A percentile compares a stretch with the other conserved stretches of the same genome.
Conservation (phyloP, 352 stramenopile species). For the Globisporangium alternatum region DNA sequence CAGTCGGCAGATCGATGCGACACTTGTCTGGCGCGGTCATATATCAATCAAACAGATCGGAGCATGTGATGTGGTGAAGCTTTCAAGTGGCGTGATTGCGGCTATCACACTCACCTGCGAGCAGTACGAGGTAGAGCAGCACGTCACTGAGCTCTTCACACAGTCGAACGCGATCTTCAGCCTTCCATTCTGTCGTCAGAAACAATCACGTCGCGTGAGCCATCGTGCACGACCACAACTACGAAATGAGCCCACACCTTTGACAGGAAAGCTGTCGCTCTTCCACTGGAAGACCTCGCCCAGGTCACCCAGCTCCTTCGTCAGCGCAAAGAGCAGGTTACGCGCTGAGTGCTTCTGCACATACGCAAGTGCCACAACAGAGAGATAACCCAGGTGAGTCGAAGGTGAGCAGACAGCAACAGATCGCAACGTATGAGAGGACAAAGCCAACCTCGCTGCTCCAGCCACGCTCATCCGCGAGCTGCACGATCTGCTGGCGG, state of each 20-base stretch:
- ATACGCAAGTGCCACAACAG: neutral
- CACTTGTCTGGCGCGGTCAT: constrained; percentile 57
- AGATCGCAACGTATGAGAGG: neutral
- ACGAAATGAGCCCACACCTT: constrained; percentile 8
- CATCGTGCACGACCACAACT: neutral
- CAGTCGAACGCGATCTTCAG: constrained; percentile 85
- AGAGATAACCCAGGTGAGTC: neutral
- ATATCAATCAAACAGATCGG: neutral
- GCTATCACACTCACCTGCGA: constrained; percentile 48
- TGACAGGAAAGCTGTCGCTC: constrained; percentile 69
- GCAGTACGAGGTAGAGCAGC: constrained; percentile 93
- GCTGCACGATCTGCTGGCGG: constrained; percentile 41
- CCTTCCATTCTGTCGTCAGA: constrained; percentile 45
- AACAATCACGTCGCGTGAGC: neutral
- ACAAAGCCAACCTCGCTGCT: constrained; percentile 21
- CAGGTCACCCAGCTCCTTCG: constrained; percentile 94
- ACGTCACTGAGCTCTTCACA: constrained; percentile 96
- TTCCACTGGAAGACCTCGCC: constrained; percentile 94
- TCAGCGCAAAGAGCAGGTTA: constrained; percentile 93
- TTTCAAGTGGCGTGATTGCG: neutral
- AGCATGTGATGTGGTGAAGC: neutral
- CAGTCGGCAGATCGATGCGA: constrained; percentile 87
- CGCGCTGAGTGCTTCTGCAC: constrained; percentile 60
- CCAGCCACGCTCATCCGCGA: constrained; percentile 57
- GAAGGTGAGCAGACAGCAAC: neutral